A percentile compares a stretch with the other conserved stretches of the same genome.
Evolutionary conservation across 257 asterid species (phyloP).

Genomic region (Primulina eburnea): DNA sequence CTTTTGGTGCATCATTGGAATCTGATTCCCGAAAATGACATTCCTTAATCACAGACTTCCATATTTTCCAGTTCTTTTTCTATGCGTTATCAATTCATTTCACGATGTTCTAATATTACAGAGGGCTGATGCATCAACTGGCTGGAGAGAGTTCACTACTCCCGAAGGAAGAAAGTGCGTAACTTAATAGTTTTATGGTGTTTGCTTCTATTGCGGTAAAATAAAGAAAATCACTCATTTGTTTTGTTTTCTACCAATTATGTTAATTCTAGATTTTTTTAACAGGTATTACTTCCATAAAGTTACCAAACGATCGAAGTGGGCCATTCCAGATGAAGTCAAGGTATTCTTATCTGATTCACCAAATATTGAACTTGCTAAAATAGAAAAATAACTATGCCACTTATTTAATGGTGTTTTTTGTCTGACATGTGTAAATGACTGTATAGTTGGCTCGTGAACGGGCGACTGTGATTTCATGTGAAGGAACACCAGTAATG

Average conservation of each 20-base stretch:
- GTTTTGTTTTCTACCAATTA: constrained; percentile 16
- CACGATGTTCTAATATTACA: constrained; percentile 33
- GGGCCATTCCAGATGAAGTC: constrained; percentile 88
- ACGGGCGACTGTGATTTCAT: constrained; percentile 30
- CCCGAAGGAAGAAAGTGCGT: constrained; percentile 79
- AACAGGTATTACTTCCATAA: constrained; percentile 73
- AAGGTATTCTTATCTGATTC: constrained; percentile 51
- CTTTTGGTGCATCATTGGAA: constrained; percentile 7
- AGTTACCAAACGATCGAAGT: constrained; percentile 63
- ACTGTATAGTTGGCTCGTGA: constrained; percentile 71
- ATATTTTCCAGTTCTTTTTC: constrained; percentile 17
- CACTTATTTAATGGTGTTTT: constrained; percentile 5
- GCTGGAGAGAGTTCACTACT: constrained; percentile 78
- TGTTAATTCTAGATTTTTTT: constrained; percentile 25
- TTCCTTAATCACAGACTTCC: constrained; percentile 4
- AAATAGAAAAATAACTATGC: background rate
- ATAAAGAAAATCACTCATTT: background rate
- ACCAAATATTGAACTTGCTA: constrained; percentile 20
- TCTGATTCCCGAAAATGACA: constrained; percentile 12
- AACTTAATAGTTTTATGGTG: constrained; percentile 10
- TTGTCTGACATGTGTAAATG: constrained; percentile 25
- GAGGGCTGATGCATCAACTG: constrained; percentile 96
- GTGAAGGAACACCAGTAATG: constrained; percentile 38
- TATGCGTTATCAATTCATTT: constrained; percentile 23
- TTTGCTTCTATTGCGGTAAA: constrained; percentile 22